Evolutionary conservation across 1,284 basidiomycete genomes (phyloP), one percentile per base, ranked within the genome.

Genomic region (Coniferiporia sulphurascens): DNA sequence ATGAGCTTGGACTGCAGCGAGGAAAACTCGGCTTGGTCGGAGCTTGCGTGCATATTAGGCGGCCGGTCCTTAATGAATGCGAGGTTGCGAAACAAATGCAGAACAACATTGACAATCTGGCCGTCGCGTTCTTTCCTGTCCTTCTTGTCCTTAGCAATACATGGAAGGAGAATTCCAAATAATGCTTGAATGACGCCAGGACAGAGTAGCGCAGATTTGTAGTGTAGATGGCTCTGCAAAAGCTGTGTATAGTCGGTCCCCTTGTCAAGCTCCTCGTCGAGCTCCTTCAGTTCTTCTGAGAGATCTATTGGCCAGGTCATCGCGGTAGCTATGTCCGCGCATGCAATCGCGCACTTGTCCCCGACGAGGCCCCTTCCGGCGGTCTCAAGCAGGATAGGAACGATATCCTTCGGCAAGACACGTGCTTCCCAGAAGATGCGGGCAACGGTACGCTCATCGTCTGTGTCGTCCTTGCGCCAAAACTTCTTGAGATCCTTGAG

Each of bases 281-380:
- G 80, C 69, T 97, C 95, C 69, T 90, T 91, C 62, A 98, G 77
- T 73, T 98, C 95, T 67, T 91, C 87, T 1, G 91, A 89, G 61
- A 97, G 78, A 73, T 98, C 92, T 61, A 98, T 95, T 1, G 95
- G 95, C 95, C 95, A 98, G 3, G 94, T 98, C 87, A 98, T 90
- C 0, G 94, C 93, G 0, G 92, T 91, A 68, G 96, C 87, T 27
- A 98, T 78, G 70, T 98, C 95, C 6, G 86, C 89, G 64, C 89
- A 91, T 2, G 90, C 85, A 21, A 97, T 81, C 0, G 93, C 90
- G 52, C 93, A 83, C 69, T 91, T 93, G 76, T 87, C 92, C 69
- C 87, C 91, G 51, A 87, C 84, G 21, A 82, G 76, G 10, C 91
- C 91, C 63, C 84, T 83, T 12, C 87, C 87, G 0, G 89, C 88